Base-by-base conservation (phyloP, 192 early-diverging fungal genomes). In the Linnemannia elongata region DNA sequence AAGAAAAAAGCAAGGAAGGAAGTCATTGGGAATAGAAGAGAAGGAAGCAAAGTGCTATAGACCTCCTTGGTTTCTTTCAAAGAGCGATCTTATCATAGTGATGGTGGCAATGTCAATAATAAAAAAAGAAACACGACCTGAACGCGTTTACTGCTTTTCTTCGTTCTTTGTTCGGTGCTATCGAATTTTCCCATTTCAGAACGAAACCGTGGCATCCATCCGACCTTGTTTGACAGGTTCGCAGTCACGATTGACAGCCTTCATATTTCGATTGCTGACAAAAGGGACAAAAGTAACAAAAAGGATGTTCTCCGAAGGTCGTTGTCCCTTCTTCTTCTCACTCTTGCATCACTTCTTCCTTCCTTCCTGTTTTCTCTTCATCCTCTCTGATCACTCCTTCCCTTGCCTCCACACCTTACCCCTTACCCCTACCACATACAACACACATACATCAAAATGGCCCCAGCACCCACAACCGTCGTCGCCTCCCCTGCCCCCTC, bases 391-490 rank as follows among this genome's bases (percentile, higher is more conserved):
- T 66, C 55, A 60, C 55, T 27, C n/a, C 5, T 13, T 33, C 60
- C 9, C 30, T 1, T 27, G 1, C n/a, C 8, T 27, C 10, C n/a
- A 27, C 57, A 27, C 27, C 57, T 2, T 63, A n/a, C n/a, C 57
- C 8, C 0, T 57, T 0, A 24, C 55, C 7, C n/a, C 6, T 27
- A 7, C 55, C 22, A 27, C 24, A 9, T n/a, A 57, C 55, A 57
- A 15, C 13, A 33, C 60, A 33, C 60, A 66, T 33, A 33, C 30
- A 9, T 60, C 22, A 27, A 66, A 33, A 66, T 66, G 60, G 30
- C 60, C 30, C 70, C 70, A 5, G 44, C 74, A 66, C 15, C 80
- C 66, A 69, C 76, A 10, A 75, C 70, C 54, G 55, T 72, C 47
- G 38, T 68, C 38, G 30, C 69, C 24, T 35, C 75, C 36, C 12